Evolutionary conservation across 495 filamentous ascomycete genomes (phyloP).

Genomic region (Tuber calosporum): DNA sequence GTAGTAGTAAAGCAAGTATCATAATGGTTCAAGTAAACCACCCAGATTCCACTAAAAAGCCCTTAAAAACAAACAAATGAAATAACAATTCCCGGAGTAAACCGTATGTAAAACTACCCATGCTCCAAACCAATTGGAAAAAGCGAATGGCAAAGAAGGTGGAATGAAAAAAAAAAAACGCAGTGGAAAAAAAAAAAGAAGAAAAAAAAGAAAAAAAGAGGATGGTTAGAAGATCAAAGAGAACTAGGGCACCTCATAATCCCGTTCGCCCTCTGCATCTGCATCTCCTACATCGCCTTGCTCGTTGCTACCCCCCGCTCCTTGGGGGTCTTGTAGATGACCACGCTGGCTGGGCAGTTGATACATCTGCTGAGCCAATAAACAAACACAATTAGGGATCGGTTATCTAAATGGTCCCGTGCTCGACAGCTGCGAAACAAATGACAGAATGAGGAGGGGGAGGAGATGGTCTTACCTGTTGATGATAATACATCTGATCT

Average conservation of each 20-base stretch:
- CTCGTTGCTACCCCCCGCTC: slow-evolving; percentile 45
- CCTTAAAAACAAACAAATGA: slow-evolving; percentile 22
- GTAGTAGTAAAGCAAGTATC: slow-evolving; percentile 26
- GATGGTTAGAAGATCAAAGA: slow-evolving; percentile 15
- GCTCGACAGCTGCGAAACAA: slow-evolving; percentile 38
- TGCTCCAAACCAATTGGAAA: slow-evolving; percentile 35
- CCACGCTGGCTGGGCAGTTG: slow-evolving; percentile 50
- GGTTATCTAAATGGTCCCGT: slow-evolving; percentile 36
- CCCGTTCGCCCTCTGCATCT: slow-evolving; percentile 55
- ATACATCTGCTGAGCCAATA: slow-evolving; percentile 50
- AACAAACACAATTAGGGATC: slow-evolving; percentile 39
- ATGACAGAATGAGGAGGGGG: slow-evolving; percentile 23
- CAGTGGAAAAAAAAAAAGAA: neutral
- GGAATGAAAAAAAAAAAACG: slow-evolving; percentile 7
- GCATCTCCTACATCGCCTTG: slow-evolving; percentile 51
- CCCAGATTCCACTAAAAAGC: slow-evolving; percentile 28
- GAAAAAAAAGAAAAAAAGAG: slow-evolving; percentile 5
- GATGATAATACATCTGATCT: slow-evolving; percentile 82
- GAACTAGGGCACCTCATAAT: slow-evolving; percentile 48
- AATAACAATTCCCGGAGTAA: slow-evolving; percentile 25
- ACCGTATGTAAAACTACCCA: slow-evolving; percentile 17
- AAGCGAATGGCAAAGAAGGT: slow-evolving; percentile 28
- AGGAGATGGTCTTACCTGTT: slow-evolving; percentile 57
- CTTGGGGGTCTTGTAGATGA: slow-evolving; percentile 46
- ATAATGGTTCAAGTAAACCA: slow-evolving; percentile 20